Conservation (phyloP, 441 rosid genomes). For the Erodium moschatum region DNA sequence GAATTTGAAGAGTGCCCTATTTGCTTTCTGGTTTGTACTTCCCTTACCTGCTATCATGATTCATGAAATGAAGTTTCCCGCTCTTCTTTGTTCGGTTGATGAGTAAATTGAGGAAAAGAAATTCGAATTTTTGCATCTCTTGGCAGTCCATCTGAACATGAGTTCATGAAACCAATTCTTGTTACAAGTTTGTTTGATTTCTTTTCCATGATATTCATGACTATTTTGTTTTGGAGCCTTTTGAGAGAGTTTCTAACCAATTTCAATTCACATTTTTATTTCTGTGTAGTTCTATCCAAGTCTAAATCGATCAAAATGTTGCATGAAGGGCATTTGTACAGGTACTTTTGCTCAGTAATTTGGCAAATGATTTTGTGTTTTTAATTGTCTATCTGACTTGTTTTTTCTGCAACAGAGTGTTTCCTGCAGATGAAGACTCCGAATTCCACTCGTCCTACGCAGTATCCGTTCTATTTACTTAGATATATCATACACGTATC, state of each 20-base stretch:
- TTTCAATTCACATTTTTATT: slow-evolving; percentile 12
- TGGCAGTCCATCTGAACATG: background rate
- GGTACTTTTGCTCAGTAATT: too few relatives aligned
- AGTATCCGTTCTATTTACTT: slow-evolving; percentile 53
- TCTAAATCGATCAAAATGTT: slow-evolving; percentile 92
- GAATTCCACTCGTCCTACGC: slow-evolving; percentile 80
- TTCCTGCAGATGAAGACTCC: slow-evolving; percentile 99
- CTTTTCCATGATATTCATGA: background rate
- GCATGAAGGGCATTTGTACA: slow-evolving; percentile 95
- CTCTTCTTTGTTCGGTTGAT: slow-evolving; percentile 9
- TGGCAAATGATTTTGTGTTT: too few relatives aligned
- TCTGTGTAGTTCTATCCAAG: slow-evolving; percentile 76
- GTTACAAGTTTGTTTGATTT: background rate
- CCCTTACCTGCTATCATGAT: background rate
- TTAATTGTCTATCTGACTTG: too few relatives aligned
- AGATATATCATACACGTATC: background rate
- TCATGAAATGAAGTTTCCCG: background rate
- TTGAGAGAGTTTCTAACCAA: slow-evolving; percentile 6
- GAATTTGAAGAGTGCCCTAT: slow-evolving; percentile 96
- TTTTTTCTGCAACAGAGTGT: slow-evolving; percentile 47
- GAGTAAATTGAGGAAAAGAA: background rate
- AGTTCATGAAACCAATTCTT: background rate
- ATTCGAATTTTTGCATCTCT: background rate
- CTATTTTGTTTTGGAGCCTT: background rate
- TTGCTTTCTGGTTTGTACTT: slow-evolving; percentile 78